Evolutionary conservation across 495 filamentous ascomycete genomes (phyloP), one percentile per base, ranked within the genome.

Genomic region (Rhypophila decipiens): DNA sequence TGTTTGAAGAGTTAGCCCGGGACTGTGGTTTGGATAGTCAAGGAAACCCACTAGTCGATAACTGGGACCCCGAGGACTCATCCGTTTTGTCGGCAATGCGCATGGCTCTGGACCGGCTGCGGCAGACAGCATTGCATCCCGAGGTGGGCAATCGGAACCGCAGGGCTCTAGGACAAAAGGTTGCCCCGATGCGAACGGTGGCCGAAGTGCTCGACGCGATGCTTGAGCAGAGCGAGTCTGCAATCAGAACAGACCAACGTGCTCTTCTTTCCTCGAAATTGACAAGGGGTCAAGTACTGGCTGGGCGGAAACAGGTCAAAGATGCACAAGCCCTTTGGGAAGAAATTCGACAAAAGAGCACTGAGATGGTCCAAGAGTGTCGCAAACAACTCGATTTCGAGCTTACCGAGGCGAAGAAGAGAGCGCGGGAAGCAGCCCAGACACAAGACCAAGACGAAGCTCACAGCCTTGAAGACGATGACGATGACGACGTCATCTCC

Each of bases 91-190:
- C 85, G 44, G 72, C 61, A 37, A 90, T 93, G 86, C 59, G 65
- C 10, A 50, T 56, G n/a, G 62, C 63, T 11, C 63, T 75, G 11
- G 68, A 75, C 41, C 57, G 61, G 9, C 75, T 98, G 24, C 80
- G 91, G 12, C 87, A 93, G 59, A 87, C 84, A 1, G 89, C 87
- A 49, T 74, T 96, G n/a, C 87, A 96, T 65, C 86, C 91, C 2
- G 69, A 90, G 46, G 77, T 89, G 29, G 84, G 83, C 7, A 73
- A 67, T 9, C 71, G 71, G n/a, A 88, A 87, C 58, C 76, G 85
- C 17, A 75, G 76, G 46, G 79, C 79, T 0, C 67, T 95, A 5
- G 86, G 87, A 3, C 66, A 72, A 18, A 77, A 68, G 23, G 73
- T 73, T 45, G 85, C 79, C 0, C 82, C 84, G 7, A 64, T 93